Evolutionary conservation across 257 asterid genomes (phyloP), one percentile per base, ranked within the genome.

Genomic region (Ilex aquifolium): DNA sequence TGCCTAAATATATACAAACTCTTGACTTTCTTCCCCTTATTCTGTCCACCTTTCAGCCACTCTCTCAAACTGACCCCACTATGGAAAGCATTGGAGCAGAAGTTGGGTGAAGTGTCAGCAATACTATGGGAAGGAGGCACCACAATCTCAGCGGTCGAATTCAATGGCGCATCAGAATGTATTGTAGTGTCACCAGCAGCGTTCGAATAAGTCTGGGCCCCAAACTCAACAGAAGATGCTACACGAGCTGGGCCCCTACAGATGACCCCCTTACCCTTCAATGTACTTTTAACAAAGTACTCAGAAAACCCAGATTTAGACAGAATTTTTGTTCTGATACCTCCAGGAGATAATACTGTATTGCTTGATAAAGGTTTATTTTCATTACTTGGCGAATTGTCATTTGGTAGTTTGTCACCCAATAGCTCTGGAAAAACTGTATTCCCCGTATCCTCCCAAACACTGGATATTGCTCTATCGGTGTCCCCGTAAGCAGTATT

Each of bases 291-390:
- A 58, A 87, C 60, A 75, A 85, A 85, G 77, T 83, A 87, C 69
- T 87, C 90, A 10, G 97, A 82, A 72, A 80, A 81, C 52, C 97
- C 97, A 57, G 93, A 83, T 60, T 82, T 92, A 6, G 97, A 87
- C 40, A 89, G 60, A 15, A 87, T 83, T 76, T 89, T 92, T 59
- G 96, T 85, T 69, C 96, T 77, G 66, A 82, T 80, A 69, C 92
- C 86, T 70, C 87, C 91, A 74, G 91, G 64, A 55, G 95, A 63
- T 62, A 73, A 57, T 59, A 75, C 62, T 56, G 57, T 61, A 79
- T 79, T 73, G 30, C 59, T 85, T 3, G 70, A 68, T 63, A 68
- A 59, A 72, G 69, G 74, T 71, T 77, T 79, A 50, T 72, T 85
- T 29, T 75, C 86, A 62, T 72, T 77, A 49, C 32, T 32, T 49